These are phyloP conservation scores for Fusarium dlaminii DNA, from an alignment of 2,329 filamentous ascomycete species.

Conservation along the genomic window DNA sequence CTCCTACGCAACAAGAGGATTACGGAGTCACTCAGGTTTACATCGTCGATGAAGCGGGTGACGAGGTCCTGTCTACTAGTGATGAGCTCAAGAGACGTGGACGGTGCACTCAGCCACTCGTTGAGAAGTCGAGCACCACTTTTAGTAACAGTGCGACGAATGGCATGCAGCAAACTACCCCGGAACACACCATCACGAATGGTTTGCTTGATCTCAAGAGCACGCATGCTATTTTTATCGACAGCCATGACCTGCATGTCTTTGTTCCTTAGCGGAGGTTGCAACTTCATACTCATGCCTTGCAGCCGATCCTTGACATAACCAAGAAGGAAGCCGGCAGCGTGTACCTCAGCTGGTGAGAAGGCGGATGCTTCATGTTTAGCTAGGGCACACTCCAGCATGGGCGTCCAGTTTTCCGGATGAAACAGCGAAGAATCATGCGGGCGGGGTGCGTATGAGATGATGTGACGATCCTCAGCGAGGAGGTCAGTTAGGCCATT, in stretches of 20 bases:
- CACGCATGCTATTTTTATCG: conserved; percentile 89
- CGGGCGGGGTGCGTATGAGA: conserved; percentile 76
- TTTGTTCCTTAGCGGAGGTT: conserved; percentile 80
- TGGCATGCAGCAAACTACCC: conserved; percentile 89
- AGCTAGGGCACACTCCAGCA: conserved; percentile 79
- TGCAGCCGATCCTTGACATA: conserved; percentile 85
- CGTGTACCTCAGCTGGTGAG: conserved; percentile 73
- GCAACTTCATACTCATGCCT: conserved; percentile 81
- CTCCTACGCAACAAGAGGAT: conserved; percentile 75
- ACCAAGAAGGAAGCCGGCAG: conserved; percentile 82
- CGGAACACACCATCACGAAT: conserved; percentile 80
- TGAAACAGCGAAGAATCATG: conserved; percentile 55
- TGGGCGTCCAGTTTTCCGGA: conserved; percentile 74
- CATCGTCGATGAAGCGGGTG: conserved; percentile 73
- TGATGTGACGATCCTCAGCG: conserved; percentile 76
- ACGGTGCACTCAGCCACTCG: conserved; percentile 88
- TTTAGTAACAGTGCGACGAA: conserved; percentile 89
- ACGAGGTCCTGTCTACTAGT: conserved; percentile 84
- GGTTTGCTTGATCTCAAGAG: conserved; percentile 88
- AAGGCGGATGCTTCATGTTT: conserved; percentile 65
- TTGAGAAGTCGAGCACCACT: conserved; percentile 86
- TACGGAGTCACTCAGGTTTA: conserved; percentile 75
- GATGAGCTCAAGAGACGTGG: conserved; percentile 84
- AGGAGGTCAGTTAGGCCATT: conserved; percentile 74
- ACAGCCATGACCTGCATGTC: conserved; percentile 85